A percentile compares a stretch with the other conserved stretches of the same genome.
phyloP scores from a whole-genome alignment of 371 early-diverging fungal genomes.

The Lichtheimia ramosa region DNA sequence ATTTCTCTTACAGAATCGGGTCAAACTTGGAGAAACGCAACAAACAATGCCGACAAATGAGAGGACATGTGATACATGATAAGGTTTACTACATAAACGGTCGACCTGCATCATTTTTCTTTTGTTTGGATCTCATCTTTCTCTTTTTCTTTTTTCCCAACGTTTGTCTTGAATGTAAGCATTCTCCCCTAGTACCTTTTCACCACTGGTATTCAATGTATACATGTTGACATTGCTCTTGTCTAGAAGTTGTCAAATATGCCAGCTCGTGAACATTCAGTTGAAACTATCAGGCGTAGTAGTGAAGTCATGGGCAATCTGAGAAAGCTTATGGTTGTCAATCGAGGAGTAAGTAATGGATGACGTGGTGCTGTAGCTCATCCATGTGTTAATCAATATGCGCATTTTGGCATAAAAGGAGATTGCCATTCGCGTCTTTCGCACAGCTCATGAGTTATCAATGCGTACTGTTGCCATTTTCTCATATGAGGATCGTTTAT shows the following conservation, averaged over 20 bases:
- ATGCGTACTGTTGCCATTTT: slow-evolving; percentile 89
- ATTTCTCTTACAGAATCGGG: no score
- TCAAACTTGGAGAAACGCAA: no score
- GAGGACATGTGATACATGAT: no score
- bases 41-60: no score
- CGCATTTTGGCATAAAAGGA: slow-evolving; percentile 45
- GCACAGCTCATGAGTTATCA: slow-evolving; percentile 90
- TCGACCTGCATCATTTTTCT: no score
- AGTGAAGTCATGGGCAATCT: slow-evolving; percentile 51
- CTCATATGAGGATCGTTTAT: slow-evolving; percentile 87
- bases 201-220: background rate
- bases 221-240: background rate
- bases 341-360: slow-evolving; percentile 57
- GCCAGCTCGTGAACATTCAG: slow-evolving; percentile 56
- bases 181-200: no score
- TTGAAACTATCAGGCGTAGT: slow-evolving; percentile 64
- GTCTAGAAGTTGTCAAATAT: background rate
- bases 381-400: no score
- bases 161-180: no score
- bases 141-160: background rate
- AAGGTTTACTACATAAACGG: no score
- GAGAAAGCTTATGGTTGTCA: slow-evolving; percentile 64
- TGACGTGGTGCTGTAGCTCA: no score
- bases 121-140: background rate
- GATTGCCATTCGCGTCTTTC: slow-evolving; percentile 91